These are phyloP conservation scores for Holtermannia corniformis DNA, from an alignment of 768 basidiomycete genomes.

Conservation along the genomic window DNA sequence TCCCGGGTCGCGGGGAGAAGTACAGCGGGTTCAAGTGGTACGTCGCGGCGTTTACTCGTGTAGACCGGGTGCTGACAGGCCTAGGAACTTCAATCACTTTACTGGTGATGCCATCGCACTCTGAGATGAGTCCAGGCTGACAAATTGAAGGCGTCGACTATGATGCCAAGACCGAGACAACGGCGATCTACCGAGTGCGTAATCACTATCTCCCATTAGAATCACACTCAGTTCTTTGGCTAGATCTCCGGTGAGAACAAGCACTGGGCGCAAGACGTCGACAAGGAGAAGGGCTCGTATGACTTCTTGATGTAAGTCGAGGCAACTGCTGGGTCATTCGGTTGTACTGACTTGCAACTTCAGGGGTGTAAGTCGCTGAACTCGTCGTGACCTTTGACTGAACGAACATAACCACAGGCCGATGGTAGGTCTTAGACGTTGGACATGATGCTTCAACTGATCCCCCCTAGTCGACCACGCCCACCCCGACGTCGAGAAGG, in stretches of 20 bases:
- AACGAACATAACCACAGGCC: conserved; percentile 4
- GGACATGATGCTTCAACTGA: not conserved
- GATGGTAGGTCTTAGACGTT: conserved; percentile 11
- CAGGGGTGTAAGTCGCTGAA: conserved; percentile 27
- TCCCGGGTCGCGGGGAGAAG: conserved; percentile 63
- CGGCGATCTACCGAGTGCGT: conserved; percentile 49
- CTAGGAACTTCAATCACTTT: conserved; percentile 61
- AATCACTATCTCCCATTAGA: no score
- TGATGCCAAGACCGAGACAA: conserved; percentile 58
- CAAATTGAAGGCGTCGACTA: conserved; percentile 87
- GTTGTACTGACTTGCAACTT: no score
- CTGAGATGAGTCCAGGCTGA: no score
- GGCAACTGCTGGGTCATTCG: no score
- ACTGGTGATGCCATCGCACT: conserved; percentile 50
- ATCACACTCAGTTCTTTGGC: no score
- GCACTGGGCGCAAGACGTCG: conserved; percentile 74
- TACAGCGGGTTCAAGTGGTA: conserved; percentile 30
- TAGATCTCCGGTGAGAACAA: conserved; percentile 57
- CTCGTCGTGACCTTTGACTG: not conserved
- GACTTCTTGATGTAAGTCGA: conserved; percentile 42
- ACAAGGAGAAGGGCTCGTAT: conserved; percentile 59
- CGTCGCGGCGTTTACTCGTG: not conserved
- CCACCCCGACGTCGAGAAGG: conserved; percentile 68
- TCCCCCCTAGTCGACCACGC: conserved; percentile 57
- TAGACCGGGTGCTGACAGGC: not conserved